Percentiles rank a stretch among this genome's conserved stretches.
These are phyloP conservation scores for Arbutus unedo DNA, from an alignment of 148 eudicot genomes.

Conservation along the genomic window DNA sequence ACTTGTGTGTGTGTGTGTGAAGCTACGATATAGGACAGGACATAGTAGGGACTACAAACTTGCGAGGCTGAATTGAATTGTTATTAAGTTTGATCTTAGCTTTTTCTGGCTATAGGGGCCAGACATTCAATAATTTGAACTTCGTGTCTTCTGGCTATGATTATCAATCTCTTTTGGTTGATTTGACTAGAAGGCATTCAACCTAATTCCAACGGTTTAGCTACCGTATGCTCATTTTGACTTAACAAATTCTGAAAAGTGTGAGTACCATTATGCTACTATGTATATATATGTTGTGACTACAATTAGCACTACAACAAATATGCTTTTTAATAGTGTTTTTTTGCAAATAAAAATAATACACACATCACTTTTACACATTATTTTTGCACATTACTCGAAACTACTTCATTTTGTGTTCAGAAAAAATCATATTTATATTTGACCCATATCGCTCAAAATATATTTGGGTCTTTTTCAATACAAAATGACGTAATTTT, in stretches of 20 bases:
- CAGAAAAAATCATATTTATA: too few relatives aligned
- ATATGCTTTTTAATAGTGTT: too few relatives aligned
- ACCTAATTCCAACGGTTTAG: neutral
- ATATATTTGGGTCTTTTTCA: too few relatives aligned
- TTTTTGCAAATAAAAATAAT: too few relatives aligned
- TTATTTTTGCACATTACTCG: too few relatives aligned
- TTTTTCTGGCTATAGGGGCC: neutral
- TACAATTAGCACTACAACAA: neutral
- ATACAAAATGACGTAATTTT: too few relatives aligned
- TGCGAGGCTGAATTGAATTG: slow-evolving; percentile 8
- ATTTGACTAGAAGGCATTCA: neutral
- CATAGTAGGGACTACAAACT: neutral
- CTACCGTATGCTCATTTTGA: neutral
- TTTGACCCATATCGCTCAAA: too few relatives aligned
- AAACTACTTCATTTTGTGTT: too few relatives aligned
- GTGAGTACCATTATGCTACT: neutral
- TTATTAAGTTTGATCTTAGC: slow-evolving; percentile 15
- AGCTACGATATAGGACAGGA: neutral
- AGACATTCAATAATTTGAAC: neutral
- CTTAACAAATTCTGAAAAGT: neutral
- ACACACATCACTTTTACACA: too few relatives aligned
- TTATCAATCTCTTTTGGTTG: neutral
- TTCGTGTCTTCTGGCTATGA: neutral
- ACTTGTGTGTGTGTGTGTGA: neutral
- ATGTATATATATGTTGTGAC: neutral